A percentile compares a stretch with the other conserved stretches of the same genome.
Evolutionary conservation across 768 basidiomycete genomes (phyloP).

Genomic region (Lactarius hengduanensis): DNA sequence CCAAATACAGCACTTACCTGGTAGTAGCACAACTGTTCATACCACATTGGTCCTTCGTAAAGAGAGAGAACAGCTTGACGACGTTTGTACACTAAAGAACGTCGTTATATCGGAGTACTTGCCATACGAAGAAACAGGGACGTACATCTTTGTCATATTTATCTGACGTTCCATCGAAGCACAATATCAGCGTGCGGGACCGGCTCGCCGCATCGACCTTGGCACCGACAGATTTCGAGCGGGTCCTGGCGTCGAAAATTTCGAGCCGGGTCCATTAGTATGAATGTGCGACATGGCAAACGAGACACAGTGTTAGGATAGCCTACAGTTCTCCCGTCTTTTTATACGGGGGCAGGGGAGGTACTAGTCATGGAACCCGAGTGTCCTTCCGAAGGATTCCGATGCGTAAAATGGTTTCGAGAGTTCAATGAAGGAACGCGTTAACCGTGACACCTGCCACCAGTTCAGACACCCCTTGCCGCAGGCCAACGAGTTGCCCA

Average conservation of each 20-base stretch:
- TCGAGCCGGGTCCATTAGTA: not conserved
- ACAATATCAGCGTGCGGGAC: constrained; percentile 19
- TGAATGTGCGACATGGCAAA: not conserved
- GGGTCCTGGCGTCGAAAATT: too few species aligned
- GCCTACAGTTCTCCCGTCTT: not conserved
- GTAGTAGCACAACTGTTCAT: constrained; percentile 53
- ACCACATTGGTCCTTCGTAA: constrained; percentile 39
- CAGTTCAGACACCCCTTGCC: too few species aligned
- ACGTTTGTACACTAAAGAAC: constrained; percentile 41
- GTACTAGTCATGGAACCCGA: not conserved
- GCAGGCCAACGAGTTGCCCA: too few species aligned
- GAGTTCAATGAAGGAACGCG: too few species aligned
- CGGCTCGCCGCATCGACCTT: not conserved
- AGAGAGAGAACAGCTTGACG: constrained; percentile 38
- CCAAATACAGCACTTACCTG: constrained; percentile 45
- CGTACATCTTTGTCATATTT: constrained; percentile 10
- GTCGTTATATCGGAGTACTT: not conserved
- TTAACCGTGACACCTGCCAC: too few species aligned
- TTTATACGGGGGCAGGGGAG: not conserved
- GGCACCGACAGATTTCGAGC: too few species aligned
- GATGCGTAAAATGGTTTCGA: too few species aligned
- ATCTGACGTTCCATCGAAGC: constrained; percentile 23
- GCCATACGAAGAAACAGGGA: not conserved
- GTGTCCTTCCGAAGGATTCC: too few species aligned
- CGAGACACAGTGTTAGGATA: not conserved